A percentile compares a stretch with the other conserved stretches of the same genome.
phyloP scores from a whole-genome alignment of 2,329 filamentous ascomycete species.

The Juglanconis oblonga region DNA sequence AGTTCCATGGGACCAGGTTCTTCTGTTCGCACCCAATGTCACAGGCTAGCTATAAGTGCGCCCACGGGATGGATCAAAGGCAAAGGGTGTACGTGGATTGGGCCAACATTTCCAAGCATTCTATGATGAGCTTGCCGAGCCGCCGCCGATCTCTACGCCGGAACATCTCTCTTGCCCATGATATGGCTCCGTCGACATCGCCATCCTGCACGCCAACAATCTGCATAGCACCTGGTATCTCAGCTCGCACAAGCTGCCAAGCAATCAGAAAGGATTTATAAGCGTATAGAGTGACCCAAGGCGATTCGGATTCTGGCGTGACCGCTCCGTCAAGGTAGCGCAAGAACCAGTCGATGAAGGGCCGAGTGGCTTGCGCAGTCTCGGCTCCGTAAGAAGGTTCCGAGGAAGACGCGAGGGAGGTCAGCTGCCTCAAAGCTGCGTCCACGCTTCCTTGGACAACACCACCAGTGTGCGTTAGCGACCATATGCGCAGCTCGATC shows the following conservation, averaged over 20 bases:
- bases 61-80: no score
- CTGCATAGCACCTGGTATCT: constrained; percentile 31
- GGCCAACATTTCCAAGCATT: constrained; percentile 28
- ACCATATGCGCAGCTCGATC: constrained; percentile 41
- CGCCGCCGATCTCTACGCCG: constrained; percentile 27
- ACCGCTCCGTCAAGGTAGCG: constrained; percentile 30
- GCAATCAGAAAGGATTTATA: constrained; percentile 40
- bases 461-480: constrained; percentile 36
- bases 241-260: constrained; percentile 33
- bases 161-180: constrained; percentile 33
- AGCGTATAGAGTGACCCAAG: constrained; percentile 37
- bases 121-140: constrained; percentile 30
- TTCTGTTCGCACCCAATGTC: no score
- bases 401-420: constrained; percentile 28
- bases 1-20: no score
- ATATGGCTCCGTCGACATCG: constrained; percentile 25
- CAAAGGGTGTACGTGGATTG: no score
- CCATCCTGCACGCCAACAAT: constrained; percentile 30
- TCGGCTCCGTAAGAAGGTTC: constrained; percentile 31
- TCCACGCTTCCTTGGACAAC: constrained; percentile 36
- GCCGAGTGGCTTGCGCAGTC: constrained; percentile 29
- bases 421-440: constrained; percentile 30
- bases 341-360: constrained; percentile 38
- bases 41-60: no score
- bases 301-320: constrained; percentile 29